Evolutionary conservation across 192 early-diverging fungal genomes (phyloP).

Genomic region (Coemansia erecta): DNA sequence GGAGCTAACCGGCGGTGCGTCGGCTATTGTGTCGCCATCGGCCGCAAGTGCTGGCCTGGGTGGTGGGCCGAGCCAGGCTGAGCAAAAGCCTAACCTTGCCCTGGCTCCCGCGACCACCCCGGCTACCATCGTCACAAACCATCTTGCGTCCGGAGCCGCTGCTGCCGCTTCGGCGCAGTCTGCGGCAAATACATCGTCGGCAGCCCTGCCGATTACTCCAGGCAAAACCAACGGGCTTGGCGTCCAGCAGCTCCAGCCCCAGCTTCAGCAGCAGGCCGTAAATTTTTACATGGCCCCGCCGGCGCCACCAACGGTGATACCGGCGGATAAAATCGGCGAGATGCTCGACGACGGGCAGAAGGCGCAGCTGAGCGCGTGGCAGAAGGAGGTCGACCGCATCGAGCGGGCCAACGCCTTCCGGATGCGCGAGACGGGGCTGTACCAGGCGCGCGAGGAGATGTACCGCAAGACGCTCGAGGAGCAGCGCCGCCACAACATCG

Average conservation of each 20-base stretch:
- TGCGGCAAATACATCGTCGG: not conserved
- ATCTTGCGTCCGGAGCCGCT: not conserved
- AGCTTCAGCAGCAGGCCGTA: constrained; percentile 20
- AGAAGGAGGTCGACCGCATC: constrained; percentile 18
- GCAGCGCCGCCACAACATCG: constrained; percentile 35
- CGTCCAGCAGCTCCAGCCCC: constrained; percentile 12
- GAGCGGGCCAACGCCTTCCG: constrained; percentile 29
- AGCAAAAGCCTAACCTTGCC: constrained; percentile 7
- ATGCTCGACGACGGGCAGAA: constrained; percentile 32
- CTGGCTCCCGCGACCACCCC: constrained; percentile 8
- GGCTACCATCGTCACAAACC: constrained; percentile 8
- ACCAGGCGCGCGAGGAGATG: constrained; percentile 34
- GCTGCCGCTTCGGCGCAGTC: not conserved
- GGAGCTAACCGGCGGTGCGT: not conserved
- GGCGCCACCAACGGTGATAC: constrained; percentile 42
- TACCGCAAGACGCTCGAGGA: constrained; percentile 33
- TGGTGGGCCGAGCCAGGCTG: constrained; percentile 27
- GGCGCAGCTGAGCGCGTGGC: constrained; percentile 35
- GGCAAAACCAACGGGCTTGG: not conserved
- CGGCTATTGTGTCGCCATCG: constrained; percentile 3
- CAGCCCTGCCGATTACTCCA: not conserved
- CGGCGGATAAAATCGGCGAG: constrained; percentile 29
- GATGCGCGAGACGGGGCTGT: constrained; percentile 29
- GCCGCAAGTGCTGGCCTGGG: constrained; percentile 28
- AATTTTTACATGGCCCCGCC: constrained; percentile 49